Conservation (phyloP, 768 basidiomycete genomes). For the Boletus edulis region DNA sequence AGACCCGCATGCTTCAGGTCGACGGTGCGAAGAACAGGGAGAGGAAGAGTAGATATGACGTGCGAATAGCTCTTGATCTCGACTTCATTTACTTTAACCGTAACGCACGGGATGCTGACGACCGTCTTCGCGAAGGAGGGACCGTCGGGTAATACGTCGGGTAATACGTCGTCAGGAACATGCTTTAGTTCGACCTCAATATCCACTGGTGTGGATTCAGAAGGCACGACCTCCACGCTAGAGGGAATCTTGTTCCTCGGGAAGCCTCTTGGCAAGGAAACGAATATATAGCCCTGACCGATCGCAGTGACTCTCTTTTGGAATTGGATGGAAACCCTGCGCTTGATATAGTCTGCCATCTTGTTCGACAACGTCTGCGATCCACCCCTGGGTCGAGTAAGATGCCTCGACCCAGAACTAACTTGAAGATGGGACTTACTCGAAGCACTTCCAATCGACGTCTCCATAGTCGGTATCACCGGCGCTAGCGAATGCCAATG, state of each 20-base stretch:
- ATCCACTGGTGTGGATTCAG: neutral
- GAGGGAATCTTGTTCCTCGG: neutral
- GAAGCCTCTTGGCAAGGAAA: neutral
- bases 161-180: no score
- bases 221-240: neutral
- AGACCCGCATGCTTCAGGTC: slow-evolving; percentile 30
- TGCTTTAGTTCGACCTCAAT: neutral
- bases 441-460: slow-evolving; percentile 29
- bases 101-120: neutral
- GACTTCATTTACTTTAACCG: neutral
- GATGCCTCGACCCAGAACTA: neutral
- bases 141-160: no score
- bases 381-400: slow-evolving; percentile 16
- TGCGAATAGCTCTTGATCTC: slow-evolving; percentile 31
- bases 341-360: slow-evolving; percentile 19
- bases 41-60: slow-evolving; percentile 42
- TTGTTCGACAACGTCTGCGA: slow-evolving; percentile 22
- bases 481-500: slow-evolving; percentile 22
- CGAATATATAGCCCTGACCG: neutral
- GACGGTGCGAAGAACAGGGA: slow-evolving; percentile 36
- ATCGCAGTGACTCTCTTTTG: slow-evolving; percentile 21
- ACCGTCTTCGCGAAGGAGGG: no score
- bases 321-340: slow-evolving; percentile 10
- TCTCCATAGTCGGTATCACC: slow-evolving; percentile 3
- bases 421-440: slow-evolving; percentile 18